Base-by-base conservation (phyloP, 305 asterid genomes). In the Fraxinus platypoda region DNA sequence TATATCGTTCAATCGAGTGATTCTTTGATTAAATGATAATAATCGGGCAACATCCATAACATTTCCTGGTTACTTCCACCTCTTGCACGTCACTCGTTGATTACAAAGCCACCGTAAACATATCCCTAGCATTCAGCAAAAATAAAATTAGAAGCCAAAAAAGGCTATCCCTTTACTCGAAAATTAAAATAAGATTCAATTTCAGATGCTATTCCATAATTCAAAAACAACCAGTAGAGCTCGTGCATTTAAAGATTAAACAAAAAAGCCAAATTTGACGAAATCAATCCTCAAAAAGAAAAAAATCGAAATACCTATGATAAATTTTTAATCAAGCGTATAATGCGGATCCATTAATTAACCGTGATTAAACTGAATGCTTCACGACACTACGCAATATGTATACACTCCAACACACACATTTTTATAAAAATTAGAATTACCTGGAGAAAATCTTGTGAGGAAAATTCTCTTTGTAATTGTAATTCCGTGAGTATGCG, bases 311-410 rank as follows among this genome's bases (percentile, higher is more conserved):
- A 75, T 59, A 31, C 80, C 77, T 76, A 84, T 74, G 78, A 17
- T 21, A 41, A 75, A 80, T 71, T 46, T 46, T 19, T 38, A 26
- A 70, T 17, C 43, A 26, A 82, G 76, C 87, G 81, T 17, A 34
- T 59, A 87, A 85, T 83, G 88, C 87, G 87, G 90, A 88, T 89
- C 90, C 81, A 75, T 34, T 12, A 31, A 75, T 71, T 7, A 84
- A 87, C 79, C 80, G 71, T 37, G 70, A 70, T 81, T 76, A 41
- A 81, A 76, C 15, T 28, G 83, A 17, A 77, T 77, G 78, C 21
- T 43, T n/a, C 11, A 8, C 11, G 15, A 49, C 38, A 57, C 68
- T 57, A 57, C 26, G 68, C 30, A 57, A 19, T 19, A 57, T 9
- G 26, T 8, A 57, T 57, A 57, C 68, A 1, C 9, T 19, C 15